Conservation (phyloP, 2,329 filamentous ascomycete species). For the Scedosporium minutisporum region DNA sequence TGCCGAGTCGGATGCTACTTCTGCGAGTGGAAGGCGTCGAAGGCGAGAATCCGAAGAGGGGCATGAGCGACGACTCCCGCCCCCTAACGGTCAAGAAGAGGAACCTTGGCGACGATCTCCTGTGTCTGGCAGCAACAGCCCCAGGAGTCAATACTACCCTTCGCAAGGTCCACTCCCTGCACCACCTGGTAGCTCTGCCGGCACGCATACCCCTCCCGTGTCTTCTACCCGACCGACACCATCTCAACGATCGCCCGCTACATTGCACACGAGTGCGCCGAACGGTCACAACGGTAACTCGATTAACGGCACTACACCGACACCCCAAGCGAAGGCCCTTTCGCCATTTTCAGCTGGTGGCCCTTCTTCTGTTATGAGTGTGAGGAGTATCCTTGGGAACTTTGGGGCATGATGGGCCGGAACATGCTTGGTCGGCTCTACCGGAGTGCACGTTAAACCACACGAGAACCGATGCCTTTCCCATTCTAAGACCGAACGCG, state of each 20-base stretch:
- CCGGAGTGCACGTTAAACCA: not conserved
- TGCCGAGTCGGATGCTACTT: conserved; percentile 21
- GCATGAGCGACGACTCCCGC: conserved; percentile 34
- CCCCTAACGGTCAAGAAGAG: conserved; percentile 35
- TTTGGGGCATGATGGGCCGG: not conserved
- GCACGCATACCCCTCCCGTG: conserved; percentile 1
- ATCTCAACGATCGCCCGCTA: conserved; percentile 6
- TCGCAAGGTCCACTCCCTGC: conserved; percentile 19
- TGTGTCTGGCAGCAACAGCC: conserved; percentile 37
- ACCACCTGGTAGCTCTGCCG: not conserved
- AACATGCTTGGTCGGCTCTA: conserved; percentile 2
- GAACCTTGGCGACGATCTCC: conserved; percentile 42
- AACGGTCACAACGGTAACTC: conserved; percentile 1
- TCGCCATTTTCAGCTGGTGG: not conserved
- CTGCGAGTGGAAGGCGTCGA: conserved; percentile 24
- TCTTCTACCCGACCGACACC: conserved; percentile 5
- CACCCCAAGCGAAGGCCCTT: not conserved
- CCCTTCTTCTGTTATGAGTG: conserved; percentile 3
- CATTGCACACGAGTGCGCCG: not conserved
- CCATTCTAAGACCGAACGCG: too few relatives aligned
- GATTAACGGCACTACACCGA: not conserved
- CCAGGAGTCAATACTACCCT: conserved; percentile 30
- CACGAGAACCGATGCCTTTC: not conserved
- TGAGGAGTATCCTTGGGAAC: not conserved
- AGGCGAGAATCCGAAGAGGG: conserved; percentile 29